Evolutionary conservation across 1,284 basidiomycete species (phyloP), one percentile per base, ranked within the genome.

Genomic region (Taiwanofungus camphoratus): DNA sequence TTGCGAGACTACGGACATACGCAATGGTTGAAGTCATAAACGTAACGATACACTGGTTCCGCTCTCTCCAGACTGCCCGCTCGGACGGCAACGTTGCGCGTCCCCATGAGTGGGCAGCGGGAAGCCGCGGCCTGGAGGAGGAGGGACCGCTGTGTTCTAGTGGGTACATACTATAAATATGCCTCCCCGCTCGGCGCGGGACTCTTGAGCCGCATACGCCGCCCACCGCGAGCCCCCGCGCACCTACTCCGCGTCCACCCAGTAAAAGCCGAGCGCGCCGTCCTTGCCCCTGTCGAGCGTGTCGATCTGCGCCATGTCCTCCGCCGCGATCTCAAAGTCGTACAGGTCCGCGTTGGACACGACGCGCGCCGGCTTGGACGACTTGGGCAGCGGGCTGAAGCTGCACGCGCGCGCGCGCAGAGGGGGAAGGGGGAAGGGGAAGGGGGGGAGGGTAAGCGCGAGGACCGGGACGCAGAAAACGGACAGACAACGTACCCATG

Each of bases 311-410:
- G 52, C 49, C 70, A 82, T 74, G 48, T 81, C 77, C 35, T 69
- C 66, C 12, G 53, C 51, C 31, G 58, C 60, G 11, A 83, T 60
- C 52, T 71, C 70, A 50, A 82, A 83, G 55, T 74, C 70, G 50
- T 67, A 77, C 4, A 82, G 59, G 23, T 76, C 58, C 1, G 69
- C 64, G 52, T 82, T 83, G 7, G 69, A 68, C 27, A 63, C 54
- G 47, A 82, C 8, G 16, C 77, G 64, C 1, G 59, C 54, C 0
- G 71, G 66, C 9, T 68, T 67, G 18, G 70, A 66, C 2, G 72
- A 75, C 54, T 80, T 81, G 11, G 78, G 77, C 4, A 80, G 59
- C 0, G 73, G 71, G 5, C 71, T 61, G 54, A 64, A 73, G 3
- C 73, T 74, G 40, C 16, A 18, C 16, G 15, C n/a, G 9, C 11